Evolutionary conservation across 2,329 filamentous ascomycete species (phyloP).

Genomic region (Sporothrix brasiliensis): DNA sequence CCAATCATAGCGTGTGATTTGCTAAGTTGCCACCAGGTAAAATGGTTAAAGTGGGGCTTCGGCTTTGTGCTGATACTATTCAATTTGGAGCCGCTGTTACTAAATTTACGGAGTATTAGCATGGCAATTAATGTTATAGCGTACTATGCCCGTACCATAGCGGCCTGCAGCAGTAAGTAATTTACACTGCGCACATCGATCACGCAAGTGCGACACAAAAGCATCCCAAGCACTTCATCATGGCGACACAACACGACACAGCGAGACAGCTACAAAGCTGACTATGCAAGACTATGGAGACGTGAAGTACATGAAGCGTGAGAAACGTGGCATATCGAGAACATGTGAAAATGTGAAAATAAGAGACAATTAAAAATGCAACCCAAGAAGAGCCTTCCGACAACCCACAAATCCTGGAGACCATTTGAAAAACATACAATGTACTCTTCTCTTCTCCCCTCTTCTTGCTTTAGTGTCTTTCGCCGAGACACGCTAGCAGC

Average conservation of each 20-base stretch:
- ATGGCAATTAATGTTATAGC: constrained; percentile 12
- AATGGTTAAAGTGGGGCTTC: not conserved
- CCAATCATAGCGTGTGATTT: not conserved
- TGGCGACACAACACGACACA: not conserved
- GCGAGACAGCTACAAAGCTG: not conserved
- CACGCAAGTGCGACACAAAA: too few relatives aligned
- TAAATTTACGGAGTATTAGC: constrained; percentile 15
- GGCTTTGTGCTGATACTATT: not conserved
- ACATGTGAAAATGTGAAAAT: not conserved
- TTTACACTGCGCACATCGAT: not conserved
- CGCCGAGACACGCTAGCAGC: constrained; percentile 69
- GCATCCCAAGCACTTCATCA: too few relatives aligned
- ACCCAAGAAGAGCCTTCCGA: not conserved
- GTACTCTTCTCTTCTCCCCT: not conserved
- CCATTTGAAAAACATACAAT: constrained; percentile 7
- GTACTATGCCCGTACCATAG: not conserved
- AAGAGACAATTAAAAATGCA: not conserved
- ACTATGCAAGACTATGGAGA: not conserved
- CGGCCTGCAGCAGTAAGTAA: not conserved
- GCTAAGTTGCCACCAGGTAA: constrained; percentile 1
- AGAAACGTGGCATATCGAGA: not conserved
- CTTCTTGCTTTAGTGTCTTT: constrained; percentile 37
- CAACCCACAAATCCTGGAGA: not conserved
- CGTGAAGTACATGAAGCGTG: constrained; percentile 9
- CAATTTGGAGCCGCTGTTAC: not conserved